Evolutionary conservation across 192 early-diverging fungal species (phyloP), one percentile per base, ranked within the genome.

Genomic region (Rhizophagus sp.): DNA sequence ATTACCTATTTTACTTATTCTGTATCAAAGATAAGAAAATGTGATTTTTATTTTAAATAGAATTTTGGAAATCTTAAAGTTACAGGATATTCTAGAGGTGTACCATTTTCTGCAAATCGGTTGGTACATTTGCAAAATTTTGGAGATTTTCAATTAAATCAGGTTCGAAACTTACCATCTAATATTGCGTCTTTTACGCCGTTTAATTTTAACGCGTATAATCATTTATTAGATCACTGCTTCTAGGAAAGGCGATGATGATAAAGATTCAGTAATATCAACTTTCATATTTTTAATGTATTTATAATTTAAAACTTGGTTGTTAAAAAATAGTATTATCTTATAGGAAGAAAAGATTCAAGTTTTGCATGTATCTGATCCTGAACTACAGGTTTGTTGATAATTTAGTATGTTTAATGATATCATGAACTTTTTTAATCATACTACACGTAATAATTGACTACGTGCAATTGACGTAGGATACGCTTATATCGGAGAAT

Each of bases 71-170:
- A 88, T 5, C 82, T 99, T 78, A 89, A 85, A 33, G 89, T 99
- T 15, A 96, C 94, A 22, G 98, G 97, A 8, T 96, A 93, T 78
- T 86, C 96, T 57, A 88, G 98, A 62, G 97, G 98, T 4, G 88
- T 87, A 33, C 90, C 90, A 36, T 90, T 99, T 66, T 94, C 93
- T 44, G 97, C 97, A 73, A 97, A 98, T 82, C 92, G 96, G 2
- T 88, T 98, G 44, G 85, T 99, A 4, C 96, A 98, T 84, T 87
- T 99, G 52, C 96, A 96, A 52, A 93, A 94, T 75, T 95, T 89
- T 88, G 97, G 97, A 49, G 97, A 99, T 83, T 99, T 93, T 86
- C 97, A 99, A 85, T 86, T 99, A 67, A 87, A 92, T 52, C 85
- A 91, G 82, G 89, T 36, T 82, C 80, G 49, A 78, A 75, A 2